Evolutionary conservation across 306 rosid species (phyloP).

Genomic region (Vachellia pachyceras): DNA sequence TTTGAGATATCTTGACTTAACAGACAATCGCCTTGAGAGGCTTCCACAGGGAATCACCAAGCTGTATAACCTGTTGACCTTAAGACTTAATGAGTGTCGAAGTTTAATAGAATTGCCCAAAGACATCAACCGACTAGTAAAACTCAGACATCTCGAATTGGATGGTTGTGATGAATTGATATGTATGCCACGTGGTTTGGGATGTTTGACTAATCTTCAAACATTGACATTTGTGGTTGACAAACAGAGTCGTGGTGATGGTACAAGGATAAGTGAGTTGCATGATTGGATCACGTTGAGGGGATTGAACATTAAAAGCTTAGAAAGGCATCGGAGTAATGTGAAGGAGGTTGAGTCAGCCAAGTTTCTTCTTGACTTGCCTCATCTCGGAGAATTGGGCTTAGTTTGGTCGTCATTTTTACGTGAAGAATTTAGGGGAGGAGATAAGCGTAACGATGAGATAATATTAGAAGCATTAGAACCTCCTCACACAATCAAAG

Average conservation of each 20-base stretch:
- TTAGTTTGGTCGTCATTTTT: no score
- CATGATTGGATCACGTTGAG: accelerated
- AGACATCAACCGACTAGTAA: background rate
- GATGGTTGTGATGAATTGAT: background rate
- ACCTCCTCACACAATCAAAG: no score
- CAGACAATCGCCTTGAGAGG: accelerated
- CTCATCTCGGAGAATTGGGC: no score
- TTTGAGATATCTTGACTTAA: slow-evolving; percentile 16
- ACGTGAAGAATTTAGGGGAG: no score
- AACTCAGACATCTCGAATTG: background rate
- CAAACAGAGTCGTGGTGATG: background rate
- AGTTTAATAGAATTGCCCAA: background rate
- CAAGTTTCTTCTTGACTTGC: no score
- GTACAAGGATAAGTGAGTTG: background rate
- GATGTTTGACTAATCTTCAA: background rate
- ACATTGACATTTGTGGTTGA: background rate
- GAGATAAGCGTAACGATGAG: no score
- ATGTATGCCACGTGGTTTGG: background rate
- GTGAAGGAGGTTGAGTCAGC: no score
- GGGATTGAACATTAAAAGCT: no score
- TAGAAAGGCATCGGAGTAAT: background rate
- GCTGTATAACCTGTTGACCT: background rate
- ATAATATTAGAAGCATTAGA: no score
- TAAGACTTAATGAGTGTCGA: background rate
- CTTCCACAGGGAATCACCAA: background rate